Conservation (phyloP, 2,329 filamentous ascomycete species). For the Alternaria panax region DNA sequence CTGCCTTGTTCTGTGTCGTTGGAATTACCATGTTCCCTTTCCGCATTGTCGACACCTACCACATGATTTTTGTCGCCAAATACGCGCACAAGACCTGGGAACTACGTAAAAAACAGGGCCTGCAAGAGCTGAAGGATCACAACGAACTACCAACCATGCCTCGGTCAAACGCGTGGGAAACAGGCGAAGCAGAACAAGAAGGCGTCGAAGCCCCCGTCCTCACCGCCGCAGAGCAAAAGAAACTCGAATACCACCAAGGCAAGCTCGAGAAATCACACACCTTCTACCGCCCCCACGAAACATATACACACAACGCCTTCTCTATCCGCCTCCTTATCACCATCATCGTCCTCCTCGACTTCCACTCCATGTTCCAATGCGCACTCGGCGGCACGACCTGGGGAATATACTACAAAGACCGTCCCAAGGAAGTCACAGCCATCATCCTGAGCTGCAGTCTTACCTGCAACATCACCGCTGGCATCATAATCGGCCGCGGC, state of each 20-base stretch:
- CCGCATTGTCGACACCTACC: constrained; percentile 81
- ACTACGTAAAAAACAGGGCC: constrained; percentile 64
- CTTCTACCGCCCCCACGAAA: constrained; percentile 90
- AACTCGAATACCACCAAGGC: constrained; percentile 76
- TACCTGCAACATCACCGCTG: constrained; percentile 77
- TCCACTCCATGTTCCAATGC: constrained; percentile 81
- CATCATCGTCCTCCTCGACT: constrained; percentile 78
- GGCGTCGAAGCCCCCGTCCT: constrained; percentile 65
- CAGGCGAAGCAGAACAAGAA: constrained; percentile 38
- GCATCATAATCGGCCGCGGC: constrained; percentile 77
- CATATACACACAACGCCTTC: constrained; percentile 81
- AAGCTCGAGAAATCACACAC: constrained; percentile 84
- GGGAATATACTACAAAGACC: constrained; percentile 74
- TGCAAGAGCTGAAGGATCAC: constrained; percentile 70
- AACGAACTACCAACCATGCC: constrained; percentile 68
- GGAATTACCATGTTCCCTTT: constrained; percentile 73
- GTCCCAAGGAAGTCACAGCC: constrained; percentile 78
- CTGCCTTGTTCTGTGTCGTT: constrained; percentile 68
- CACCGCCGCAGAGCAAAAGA: constrained; percentile 68
- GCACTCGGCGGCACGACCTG: constrained; percentile 80
- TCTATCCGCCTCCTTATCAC: constrained; percentile 76
- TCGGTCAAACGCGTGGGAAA: constrained; percentile 53
- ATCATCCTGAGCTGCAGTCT: constrained; percentile 82
- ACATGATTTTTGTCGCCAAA: constrained; percentile 80
- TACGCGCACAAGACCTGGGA: constrained; percentile 73